phyloP scores from a whole-genome alignment of 768 basidiomycete genomes.

The Trametes cubensis region DNA sequence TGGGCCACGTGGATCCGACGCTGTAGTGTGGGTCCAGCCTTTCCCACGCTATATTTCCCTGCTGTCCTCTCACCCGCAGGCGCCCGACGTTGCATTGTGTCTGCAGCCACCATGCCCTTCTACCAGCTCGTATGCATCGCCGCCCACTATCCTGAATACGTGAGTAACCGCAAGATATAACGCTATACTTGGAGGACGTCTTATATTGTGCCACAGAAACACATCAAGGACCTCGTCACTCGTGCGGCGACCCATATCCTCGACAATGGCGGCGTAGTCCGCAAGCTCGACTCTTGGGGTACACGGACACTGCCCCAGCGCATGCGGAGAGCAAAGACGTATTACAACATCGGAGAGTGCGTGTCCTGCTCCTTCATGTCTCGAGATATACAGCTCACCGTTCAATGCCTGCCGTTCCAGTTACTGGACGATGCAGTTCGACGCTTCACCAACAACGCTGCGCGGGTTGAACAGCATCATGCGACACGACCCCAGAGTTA shows the following conservation, averaged over 20 bases:
- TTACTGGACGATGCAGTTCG: slow-evolving; percentile 92
- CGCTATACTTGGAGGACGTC: background rate
- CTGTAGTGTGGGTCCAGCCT: slow-evolving; percentile 8
- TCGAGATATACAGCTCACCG: slow-evolving; percentile 10
- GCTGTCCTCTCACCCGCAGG: background rate
- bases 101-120: slow-evolving; percentile 65
- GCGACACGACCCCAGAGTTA: slow-evolving; percentile 78
- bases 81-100: background rate
- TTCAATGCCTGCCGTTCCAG: slow-evolving; percentile 40
- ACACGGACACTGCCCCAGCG: slow-evolving; percentile 71
- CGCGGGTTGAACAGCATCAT: slow-evolving; percentile 65
- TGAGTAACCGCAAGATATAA: slow-evolving; percentile 39
- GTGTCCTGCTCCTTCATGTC: slow-evolving; percentile 37
- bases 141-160: slow-evolving; percentile 74
- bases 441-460: slow-evolving; percentile 76
- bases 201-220: slow-evolving; percentile 47
- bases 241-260: slow-evolving; percentile 74
- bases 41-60: slow-evolving; percentile 26
- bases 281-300: slow-evolving; percentile 77
- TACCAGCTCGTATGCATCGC: slow-evolving; percentile 88
- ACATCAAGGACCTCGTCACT: slow-evolving; percentile 74
- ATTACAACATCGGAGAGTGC: slow-evolving; percentile 72
- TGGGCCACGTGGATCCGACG: slow-evolving; percentile 15
- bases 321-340: slow-evolving; percentile 65
- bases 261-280: slow-evolving; percentile 78